Evolutionary conservation across 1,284 basidiomycete genomes (phyloP), one percentile per base, ranked within the genome.

Genomic region (Fomitopsis schrenkii): DNA sequence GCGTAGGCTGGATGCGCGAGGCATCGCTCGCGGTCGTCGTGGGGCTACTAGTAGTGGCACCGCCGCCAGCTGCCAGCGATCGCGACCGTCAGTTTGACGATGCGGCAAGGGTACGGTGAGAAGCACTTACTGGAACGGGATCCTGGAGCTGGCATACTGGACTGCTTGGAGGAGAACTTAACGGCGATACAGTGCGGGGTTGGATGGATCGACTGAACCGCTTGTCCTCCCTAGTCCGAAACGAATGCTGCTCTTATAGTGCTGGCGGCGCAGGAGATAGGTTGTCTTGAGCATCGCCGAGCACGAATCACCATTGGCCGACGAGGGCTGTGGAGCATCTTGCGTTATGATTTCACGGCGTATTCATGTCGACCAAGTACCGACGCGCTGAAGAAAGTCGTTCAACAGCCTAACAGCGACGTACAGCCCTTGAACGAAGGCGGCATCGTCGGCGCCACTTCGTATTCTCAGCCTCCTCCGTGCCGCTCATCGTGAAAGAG

Each of bases 1-100:
- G 72, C 36, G 68, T 63, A 15, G 73, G 67, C 68, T 71, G 72
- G 58, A 74, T 72, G 57, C 73, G 72, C 35, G 72, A 54, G 12
- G 72, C 67, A 56, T 70, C 72, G 44, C 67, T 36, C 36, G 59
- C 55, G 53, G 66, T 67, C 55, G 63, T 69, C 66, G 69, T 66
- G 65, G 68, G 63, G 64, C 59, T 59, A 58, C 22, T 22, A 22
- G 22, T 22, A 22, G 65, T 62, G 57, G 57, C 67, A 60, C 66
- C 64, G 48, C 62, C 65, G 48, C 62, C 65, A 61, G 68, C 66
- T 66, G 35, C 14, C 19, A 30, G 35, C 22, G 22, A 52, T 1
- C 15, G 28, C 42, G 45, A 22, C 60, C 42, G 58, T 57, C 19
- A 56, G 46, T 45, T 6, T 28, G 12, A 7, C 22, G 12, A 53